Percentiles rank a stretch among this genome's conserved stretches.
phyloP scores from a whole-genome alignment of 495 filamentous ascomycete genomes.

The Geopyxis carbonaria region DNA sequence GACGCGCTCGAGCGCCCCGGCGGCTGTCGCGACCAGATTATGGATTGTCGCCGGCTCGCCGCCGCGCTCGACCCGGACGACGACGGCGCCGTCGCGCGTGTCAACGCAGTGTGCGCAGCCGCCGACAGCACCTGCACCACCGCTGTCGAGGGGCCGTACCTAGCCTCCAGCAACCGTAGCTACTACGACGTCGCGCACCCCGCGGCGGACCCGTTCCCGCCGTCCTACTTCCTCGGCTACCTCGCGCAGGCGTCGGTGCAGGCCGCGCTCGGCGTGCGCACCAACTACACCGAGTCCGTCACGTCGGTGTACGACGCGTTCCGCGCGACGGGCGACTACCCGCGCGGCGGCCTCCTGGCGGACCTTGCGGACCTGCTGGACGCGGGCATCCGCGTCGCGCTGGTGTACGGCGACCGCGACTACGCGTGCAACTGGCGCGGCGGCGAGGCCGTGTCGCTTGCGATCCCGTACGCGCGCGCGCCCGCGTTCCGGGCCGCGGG shows the following conservation, averaged over 20 bases:
- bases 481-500: slow-evolving; percentile 34
- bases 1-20: slow-evolving; percentile 32
- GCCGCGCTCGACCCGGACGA: slow-evolving; percentile 34
- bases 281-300: slow-evolving; percentile 44
- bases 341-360: slow-evolving; percentile 31
- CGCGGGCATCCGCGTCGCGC: slow-evolving; percentile 41
- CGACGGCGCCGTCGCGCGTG: slow-evolving; percentile 33
- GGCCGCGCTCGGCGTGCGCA: slow-evolving; percentile 39
- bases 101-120: slow-evolving; percentile 23
- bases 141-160: not conserved
- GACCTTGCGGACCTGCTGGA: slow-evolving; percentile 36
- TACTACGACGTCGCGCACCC: slow-evolving; percentile 44
- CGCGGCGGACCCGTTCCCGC: slow-evolving; percentile 42
- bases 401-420: slow-evolving; percentile 31
- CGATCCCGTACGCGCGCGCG: slow-evolving; percentile 27
- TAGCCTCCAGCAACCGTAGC: slow-evolving; percentile 23
- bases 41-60: slow-evolving; percentile 27
- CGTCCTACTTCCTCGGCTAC: slow-evolving; percentile 41
- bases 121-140: slow-evolving; percentile 4
- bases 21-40: slow-evolving; percentile 32
- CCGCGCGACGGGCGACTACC: slow-evolving; percentile 17
- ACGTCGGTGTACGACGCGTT: slow-evolving; percentile 36
- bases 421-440: slow-evolving; percentile 50
- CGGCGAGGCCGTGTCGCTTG: slow-evolving; percentile 39
- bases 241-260: slow-evolving; percentile 43